These are phyloP conservation scores for Heliocybe sulcata DNA, from an alignment of 1,284 basidiomycete species.

Conservation along the genomic window DNA sequence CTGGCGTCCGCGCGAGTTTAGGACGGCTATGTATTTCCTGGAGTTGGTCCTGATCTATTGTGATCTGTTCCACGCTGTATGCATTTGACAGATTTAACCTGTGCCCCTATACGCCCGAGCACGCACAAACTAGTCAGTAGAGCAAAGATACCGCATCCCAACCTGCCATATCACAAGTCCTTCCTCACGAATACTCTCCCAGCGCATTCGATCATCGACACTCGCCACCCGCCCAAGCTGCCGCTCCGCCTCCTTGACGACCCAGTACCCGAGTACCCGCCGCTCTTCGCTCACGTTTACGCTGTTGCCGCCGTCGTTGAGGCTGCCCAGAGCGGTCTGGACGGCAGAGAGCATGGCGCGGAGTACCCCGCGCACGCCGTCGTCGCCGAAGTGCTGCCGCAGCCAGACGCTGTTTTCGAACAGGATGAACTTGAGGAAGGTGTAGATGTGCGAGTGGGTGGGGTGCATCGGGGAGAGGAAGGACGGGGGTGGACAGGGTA, in stretches of 20 bases:
- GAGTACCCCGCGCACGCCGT: background rate
- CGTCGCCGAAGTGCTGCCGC: background rate
- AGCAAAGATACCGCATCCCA: background rate
- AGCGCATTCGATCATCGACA: background rate
- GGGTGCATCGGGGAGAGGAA: no score
- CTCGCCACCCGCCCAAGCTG: background rate
- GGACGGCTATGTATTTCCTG: background rate
- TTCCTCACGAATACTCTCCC: background rate
- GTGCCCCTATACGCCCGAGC: background rate
- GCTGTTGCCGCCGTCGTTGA: background rate
- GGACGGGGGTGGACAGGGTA: no score
- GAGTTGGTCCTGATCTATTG: background rate
- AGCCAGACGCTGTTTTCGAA: slow-evolving; percentile 6
- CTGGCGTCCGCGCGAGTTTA: background rate
- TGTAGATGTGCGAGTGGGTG: slow-evolving; percentile 2
- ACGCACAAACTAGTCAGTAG: background rate
- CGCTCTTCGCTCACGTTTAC: background rate
- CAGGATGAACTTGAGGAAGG: slow-evolving; percentile 3
- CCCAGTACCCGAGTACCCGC: background rate
- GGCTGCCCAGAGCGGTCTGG: no score
- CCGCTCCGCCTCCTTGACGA: background rate
- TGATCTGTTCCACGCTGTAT: background rate
- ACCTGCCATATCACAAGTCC: background rate
- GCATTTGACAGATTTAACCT: background rate
- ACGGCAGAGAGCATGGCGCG: no score